Base-by-base conservation (phyloP, 176 grass and related monocot genomes). In the Areca catechu region DNA sequence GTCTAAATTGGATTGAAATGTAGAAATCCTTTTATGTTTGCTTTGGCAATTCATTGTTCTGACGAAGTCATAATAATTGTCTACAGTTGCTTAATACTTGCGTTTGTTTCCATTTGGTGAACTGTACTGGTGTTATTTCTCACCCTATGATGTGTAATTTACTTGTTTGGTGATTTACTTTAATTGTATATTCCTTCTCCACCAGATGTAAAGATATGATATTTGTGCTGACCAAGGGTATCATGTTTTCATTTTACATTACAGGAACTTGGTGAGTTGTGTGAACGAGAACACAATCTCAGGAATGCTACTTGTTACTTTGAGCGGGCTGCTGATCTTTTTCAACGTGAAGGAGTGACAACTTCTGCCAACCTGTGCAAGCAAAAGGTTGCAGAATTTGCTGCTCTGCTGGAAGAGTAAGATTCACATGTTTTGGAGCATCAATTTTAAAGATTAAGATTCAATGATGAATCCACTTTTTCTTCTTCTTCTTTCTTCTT, bases 321-420 rank as follows among this genome's bases (percentile, higher is more conserved):
- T 53, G 93, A 98, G 68, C 78, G 68, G 54, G 84, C 93, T 5
- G 93, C 81, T 43, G 93, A 98, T 67, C 83, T 98, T 75, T 98
- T 88, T 70, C 79, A 88, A 57, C 83, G 83, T 67, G 93, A 98
- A 69, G 93, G 83, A 20, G 81, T 79, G 54, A 65, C 87, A 50
- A 92, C 93, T 75, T 83, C 83, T 58, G 71, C 93, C 63, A 98
- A 89, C 67, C 69, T 51, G 28, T 85, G 89, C 70, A 87, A 84
- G 24, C 93, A 92, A 73, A 98, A 88, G 74, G 93, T 92, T 51
- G 93, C 88, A 19, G 75, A 98, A 80, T 84, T 98, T 67, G 75
- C 93, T 51, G 93, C 88, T 60, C 93, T 92, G 34, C 73, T 98
- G 70, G 88, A 98, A 89, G 84, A 98, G 93, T 98, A 92, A 95